These are phyloP conservation scores for Ophiosphaerella herpotricha DNA, from an alignment of 2,329 filamentous ascomycete genomes.

Conservation along the genomic window DNA sequence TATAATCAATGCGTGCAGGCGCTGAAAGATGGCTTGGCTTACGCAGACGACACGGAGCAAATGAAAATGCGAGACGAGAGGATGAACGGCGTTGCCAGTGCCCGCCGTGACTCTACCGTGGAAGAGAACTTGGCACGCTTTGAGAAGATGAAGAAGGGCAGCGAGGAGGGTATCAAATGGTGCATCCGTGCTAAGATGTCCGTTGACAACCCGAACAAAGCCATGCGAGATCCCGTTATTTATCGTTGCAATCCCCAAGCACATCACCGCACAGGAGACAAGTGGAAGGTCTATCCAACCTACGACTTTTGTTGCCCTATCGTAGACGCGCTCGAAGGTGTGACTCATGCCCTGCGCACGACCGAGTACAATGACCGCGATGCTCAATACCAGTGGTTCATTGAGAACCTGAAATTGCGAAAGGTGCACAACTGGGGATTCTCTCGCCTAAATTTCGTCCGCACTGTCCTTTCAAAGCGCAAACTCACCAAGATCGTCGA, in stretches of 20 bases:
- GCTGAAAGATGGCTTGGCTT: conserved; percentile 85
- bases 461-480: conserved; percentile 81
- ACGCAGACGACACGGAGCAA: conserved; percentile 91
- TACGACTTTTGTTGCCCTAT: conserved; percentile 87
- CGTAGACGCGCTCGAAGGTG: conserved; percentile 78
- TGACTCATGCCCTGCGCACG: conserved; percentile 81
- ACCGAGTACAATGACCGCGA: conserved; percentile 89
- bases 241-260: conserved; percentile 82
- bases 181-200: conserved; percentile 96
- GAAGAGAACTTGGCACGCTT: conserved; percentile 88
- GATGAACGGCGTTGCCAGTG: conserved; percentile 80
- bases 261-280: conserved; percentile 78
- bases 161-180: conserved; percentile 77
- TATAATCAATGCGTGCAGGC: conserved; percentile 84
- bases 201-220: conserved; percentile 89
- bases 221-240: conserved; percentile 94
- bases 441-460: conserved; percentile 80
- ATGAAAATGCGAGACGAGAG: conserved; percentile 86
- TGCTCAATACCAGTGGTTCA: conserved; percentile 85
- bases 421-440: conserved; percentile 87
- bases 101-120: conserved; percentile 74
- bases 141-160: conserved; percentile 89
- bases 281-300: conserved; percentile 85
- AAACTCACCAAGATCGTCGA: conserved; percentile 86
- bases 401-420: conserved; percentile 73